Evolutionary conservation across 768 basidiomycete species (phyloP), one percentile per base, ranked within the genome.

Genomic region (Galerina sulciceps): DNA sequence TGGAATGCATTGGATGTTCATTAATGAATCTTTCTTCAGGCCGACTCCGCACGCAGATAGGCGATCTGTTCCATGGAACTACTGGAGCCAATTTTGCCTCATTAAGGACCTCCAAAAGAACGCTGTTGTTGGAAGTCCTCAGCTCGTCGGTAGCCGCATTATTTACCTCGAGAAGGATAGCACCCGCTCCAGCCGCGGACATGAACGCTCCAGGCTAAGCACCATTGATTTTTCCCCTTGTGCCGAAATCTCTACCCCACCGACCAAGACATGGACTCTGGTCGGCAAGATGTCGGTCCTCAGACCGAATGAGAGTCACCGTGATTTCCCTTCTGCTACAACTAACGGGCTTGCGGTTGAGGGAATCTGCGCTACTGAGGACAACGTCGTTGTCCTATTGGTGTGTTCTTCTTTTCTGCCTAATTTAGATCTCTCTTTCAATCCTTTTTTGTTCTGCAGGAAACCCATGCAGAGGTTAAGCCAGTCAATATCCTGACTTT

Each of bases 321-420:
- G 80, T 50, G 76, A 75, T 10, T 70, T 85, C 23, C 78, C 83
- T 9, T 59, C 73, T 10, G 69, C 75, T 53, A 82, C 80, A 14
- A 78, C 81, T 2, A 76, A 80, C 57, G 73, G 77, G 9, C 71
- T 78, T 48, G 72, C 70, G 36, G 76, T 87, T 53, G 80, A 85
- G 36, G 80, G 78, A 68, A 72, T 86, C 55, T 74, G 78, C 40
- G 79, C 80, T 40, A 87, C 83, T 10, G 86, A 87, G 67, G 86
- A 88, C 60, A 85, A 86, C 55, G 76, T 87, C 17, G 71, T 86
- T 53, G 66, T 88, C 52, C 77, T 86, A 59, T 68, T 85, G 61
- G 86, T 85, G 68, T 45, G 83, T 73, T 20, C 23, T 17, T 15
- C 11, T 31, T 38, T 11, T 53, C n/a, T 38, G 10, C 31, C 40